phyloP scores from a whole-genome alignment of 2,329 filamentous ascomycete genomes.

The Fusarium continuum region DNA sequence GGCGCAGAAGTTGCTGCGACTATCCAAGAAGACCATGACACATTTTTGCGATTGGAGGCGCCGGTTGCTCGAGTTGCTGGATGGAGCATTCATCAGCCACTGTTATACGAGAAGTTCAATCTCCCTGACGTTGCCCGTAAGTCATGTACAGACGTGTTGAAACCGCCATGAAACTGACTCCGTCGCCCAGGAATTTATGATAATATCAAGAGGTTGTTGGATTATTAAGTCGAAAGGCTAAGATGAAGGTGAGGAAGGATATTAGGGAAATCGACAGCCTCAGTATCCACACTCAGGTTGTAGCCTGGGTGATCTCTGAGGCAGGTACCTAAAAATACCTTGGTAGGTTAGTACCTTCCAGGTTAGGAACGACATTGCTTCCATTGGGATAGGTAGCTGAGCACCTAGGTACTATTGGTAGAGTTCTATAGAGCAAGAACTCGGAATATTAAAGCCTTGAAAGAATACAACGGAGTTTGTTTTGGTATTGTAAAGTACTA shows the following conservation, averaged over 20 bases:
- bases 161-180: slow-evolving; percentile 16
- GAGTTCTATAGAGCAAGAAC: slow-evolving; percentile 1
- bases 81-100: slow-evolving; percentile 85
- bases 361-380: too few relatives aligned
- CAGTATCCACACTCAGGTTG: too few relatives aligned
- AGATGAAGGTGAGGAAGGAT: neutral
- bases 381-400: too few relatives aligned
- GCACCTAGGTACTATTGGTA: too few relatives aligned
- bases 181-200: slow-evolving; percentile 70
- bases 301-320: neutral
- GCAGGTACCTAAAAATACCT: too few relatives aligned
- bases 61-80: slow-evolving; percentile 86
- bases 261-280: neutral
- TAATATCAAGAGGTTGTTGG: slow-evolving; percentile 71
- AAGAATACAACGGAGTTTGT: neutral
- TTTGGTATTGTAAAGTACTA: neutral
- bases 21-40: slow-evolving; percentile 79
- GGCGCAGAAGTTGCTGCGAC: slow-evolving; percentile 90
- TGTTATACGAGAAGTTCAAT: slow-evolving; percentile 82
- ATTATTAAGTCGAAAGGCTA: slow-evolving; percentile 63
- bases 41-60: slow-evolving; percentile 84
- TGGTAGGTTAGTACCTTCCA: too few relatives aligned
- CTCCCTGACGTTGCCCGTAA: slow-evolving; percentile 87
- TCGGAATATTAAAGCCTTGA: neutral
- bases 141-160: slow-evolving; percentile 56